Evolutionary conservation across 1,284 basidiomycete genomes (phyloP).

Genomic region (Microbotryomycetes sp.): DNA sequence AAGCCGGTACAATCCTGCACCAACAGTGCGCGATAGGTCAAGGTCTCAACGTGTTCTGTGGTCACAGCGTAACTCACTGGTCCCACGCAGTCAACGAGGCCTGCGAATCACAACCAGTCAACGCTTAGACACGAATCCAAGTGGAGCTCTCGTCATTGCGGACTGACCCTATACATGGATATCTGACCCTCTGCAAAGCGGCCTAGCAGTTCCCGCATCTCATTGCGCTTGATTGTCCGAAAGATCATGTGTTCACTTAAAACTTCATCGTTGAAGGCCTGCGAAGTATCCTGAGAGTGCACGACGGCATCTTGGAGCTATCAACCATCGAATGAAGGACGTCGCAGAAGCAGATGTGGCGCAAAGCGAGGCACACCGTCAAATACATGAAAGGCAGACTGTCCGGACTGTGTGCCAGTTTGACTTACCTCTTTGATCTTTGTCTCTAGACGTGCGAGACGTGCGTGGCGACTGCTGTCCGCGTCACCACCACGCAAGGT

Average conservation of each 20-base stretch:
- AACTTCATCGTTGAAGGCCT: conserved; percentile 91
- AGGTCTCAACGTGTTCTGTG: no score
- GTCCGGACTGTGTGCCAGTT: no score
- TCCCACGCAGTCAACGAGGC: conserved; percentile 11
- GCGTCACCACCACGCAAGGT: conserved; percentile 85
- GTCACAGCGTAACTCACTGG: conserved; percentile 12
- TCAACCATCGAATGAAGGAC: not conserved
- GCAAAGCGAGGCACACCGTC: no score
- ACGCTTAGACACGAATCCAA: no score
- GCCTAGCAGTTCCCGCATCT: conserved; percentile 90
- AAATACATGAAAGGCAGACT: no score
- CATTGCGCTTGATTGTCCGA: conserved; percentile 79
- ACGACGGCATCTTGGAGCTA: conserved; percentile 94
- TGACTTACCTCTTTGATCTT: conserved; percentile 96
- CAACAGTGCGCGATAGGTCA: no score
- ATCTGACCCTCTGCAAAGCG: conserved; percentile 89
- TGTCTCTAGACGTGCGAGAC: conserved; percentile 81
- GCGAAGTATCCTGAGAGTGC: conserved; percentile 87
- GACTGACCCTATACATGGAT: conserved; percentile 67
- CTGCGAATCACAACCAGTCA: not conserved
- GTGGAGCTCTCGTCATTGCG: conserved; percentile 4
- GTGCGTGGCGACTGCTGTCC: conserved; percentile 83
- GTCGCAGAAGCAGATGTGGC: not conserved
- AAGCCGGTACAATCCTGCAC: no score
- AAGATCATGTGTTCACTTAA: conserved; percentile 83